Evolutionary conservation across 2,329 filamentous ascomycete genomes (phyloP).

Genomic region (Monosporascus sp.): DNA sequence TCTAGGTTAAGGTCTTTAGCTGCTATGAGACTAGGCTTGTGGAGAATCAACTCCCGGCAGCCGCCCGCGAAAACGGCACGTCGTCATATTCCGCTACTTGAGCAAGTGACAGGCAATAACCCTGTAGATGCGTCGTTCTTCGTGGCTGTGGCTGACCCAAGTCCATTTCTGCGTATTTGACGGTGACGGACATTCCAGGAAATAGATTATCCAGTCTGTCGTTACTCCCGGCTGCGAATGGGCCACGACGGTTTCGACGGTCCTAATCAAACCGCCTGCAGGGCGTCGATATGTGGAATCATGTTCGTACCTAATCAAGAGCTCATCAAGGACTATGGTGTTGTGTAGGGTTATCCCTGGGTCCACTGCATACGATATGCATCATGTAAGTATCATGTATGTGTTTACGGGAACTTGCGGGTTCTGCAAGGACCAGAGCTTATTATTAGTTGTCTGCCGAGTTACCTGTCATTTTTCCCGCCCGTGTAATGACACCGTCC

Average conservation of each 20-base stretch:
- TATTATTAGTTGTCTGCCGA: slow-evolving; percentile 5
- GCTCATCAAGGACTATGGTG: neutral
- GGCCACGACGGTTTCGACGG: neutral
- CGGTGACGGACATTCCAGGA: too few species aligned
- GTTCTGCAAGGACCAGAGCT: slow-evolving; percentile 20
- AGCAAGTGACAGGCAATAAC: too few species aligned
- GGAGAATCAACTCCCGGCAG: too few species aligned
- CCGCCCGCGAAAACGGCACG: too few species aligned
- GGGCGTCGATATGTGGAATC: neutral
- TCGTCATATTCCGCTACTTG: too few species aligned
- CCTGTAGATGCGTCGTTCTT: too few species aligned
- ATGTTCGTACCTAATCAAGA: neutral
- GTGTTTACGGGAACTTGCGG: slow-evolving; percentile 16
- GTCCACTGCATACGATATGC: slow-evolving; percentile 22
- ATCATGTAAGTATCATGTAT: slow-evolving; percentile 19
- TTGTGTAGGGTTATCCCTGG: neutral
- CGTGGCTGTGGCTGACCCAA: too few species aligned
- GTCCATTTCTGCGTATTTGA: too few species aligned
- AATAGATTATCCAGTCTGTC: too few species aligned
- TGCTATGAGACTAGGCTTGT: too few species aligned
- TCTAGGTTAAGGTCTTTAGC: too few species aligned
- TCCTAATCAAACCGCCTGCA: neutral
- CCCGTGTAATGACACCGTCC: neutral
- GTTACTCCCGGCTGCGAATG: too few species aligned
- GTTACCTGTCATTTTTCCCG: neutral